These are phyloP conservation scores for Hydrangea macrophylla DNA, from an alignment of 148 eudicot genomes.

Conservation along the genomic window DNA sequence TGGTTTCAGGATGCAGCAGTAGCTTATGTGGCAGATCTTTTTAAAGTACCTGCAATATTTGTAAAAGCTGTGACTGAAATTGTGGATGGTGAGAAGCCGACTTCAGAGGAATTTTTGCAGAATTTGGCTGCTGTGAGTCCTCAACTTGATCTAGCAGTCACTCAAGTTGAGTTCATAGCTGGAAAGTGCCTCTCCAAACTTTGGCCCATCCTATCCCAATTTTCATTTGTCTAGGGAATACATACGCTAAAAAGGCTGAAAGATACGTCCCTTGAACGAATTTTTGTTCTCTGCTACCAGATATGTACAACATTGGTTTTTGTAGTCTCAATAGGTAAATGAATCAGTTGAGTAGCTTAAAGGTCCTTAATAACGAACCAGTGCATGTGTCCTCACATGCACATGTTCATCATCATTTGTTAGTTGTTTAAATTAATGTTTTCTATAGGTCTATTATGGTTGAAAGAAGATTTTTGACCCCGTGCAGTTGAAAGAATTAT, in stretches of 20 bases:
- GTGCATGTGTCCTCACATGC: no score
- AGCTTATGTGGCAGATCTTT: constrained; percentile 83
- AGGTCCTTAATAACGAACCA: no score
- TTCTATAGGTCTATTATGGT: no score
- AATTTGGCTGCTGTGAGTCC: constrained; percentile 70
- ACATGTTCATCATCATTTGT: no score
- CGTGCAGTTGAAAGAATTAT: no score
- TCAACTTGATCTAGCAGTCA: constrained; percentile 60
- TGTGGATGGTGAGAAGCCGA: constrained; percentile 88
- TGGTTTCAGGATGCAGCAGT: constrained; percentile 90
- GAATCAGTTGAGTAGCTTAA: no score
- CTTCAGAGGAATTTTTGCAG: constrained; percentile 79
- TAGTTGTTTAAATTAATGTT: no score
- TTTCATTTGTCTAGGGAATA: neutral
- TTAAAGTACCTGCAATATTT: constrained; percentile 77
- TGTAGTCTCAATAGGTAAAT: no score
- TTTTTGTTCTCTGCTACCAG: neutral
- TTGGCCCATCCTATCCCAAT: constrained; percentile 22
- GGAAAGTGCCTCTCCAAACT: constrained; percentile 76
- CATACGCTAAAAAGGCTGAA: neutral
- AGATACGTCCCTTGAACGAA: neutral
- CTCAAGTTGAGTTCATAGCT: constrained; percentile 64
- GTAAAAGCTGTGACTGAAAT: constrained; percentile 94
- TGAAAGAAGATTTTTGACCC: no score
- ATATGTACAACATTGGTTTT: no score